Evolutionary conservation across 495 filamentous ascomycete genomes (phyloP).

Genomic region (Corynascus novoguineensis): DNA sequence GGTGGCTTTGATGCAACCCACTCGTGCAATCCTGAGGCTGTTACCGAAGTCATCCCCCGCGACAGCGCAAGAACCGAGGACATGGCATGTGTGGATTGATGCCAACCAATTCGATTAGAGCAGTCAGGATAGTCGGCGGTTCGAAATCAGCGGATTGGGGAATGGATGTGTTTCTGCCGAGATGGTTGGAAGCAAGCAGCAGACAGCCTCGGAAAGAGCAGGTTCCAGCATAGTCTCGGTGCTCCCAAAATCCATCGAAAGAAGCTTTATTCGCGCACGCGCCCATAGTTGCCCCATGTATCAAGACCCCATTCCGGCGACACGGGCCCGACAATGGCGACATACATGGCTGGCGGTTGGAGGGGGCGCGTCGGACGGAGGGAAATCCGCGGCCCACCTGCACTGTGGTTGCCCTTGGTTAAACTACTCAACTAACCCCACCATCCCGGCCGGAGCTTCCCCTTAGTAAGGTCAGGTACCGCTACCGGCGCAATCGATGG

Average conservation of each 20-base stretch:
- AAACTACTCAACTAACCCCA: not conserved
- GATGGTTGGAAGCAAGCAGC: not conserved
- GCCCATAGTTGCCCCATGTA: not conserved
- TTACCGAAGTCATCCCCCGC: too few species aligned
- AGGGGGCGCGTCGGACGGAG: conserved; percentile 13
- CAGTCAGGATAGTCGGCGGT: too few species aligned
- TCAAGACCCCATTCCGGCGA: conserved; percentile 1
- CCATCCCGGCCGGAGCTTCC: not conserved
- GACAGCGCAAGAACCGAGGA: too few species aligned
- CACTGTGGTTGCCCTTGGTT: conserved; percentile 1
- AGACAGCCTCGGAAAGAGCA: not conserved
- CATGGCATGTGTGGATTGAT: too few species aligned
- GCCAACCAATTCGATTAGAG: too few species aligned
- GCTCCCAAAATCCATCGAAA: not conserved
- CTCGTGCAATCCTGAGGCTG: too few species aligned
- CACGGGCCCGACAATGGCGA: conserved; percentile 12
- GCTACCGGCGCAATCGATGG: conserved; percentile 6
- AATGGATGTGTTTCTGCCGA: too few species aligned
- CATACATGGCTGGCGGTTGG: conserved; percentile 1
- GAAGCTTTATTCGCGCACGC: conserved; percentile 1
- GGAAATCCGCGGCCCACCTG: conserved; percentile 2
- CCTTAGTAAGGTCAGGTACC: not conserved
- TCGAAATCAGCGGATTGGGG: too few species aligned
- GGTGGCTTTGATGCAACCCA: too few species aligned
- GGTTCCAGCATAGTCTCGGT: not conserved